Percentiles rank a stretch among this genome's conserved stretches.
Conservation (phyloP, 2,329 filamentous ascomycete genomes). For the Exserohilum turcica region DNA sequence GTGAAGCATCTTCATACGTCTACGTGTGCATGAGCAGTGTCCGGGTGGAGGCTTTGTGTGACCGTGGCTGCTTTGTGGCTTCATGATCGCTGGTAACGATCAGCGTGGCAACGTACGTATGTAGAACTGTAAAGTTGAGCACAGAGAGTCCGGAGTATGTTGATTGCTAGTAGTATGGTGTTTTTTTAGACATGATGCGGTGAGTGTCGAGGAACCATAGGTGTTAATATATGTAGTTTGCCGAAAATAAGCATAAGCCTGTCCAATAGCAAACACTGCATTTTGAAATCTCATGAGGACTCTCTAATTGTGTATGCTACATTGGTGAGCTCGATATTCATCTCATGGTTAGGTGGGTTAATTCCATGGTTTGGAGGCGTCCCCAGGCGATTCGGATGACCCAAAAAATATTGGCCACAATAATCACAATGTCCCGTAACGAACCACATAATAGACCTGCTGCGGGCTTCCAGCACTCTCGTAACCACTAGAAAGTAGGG, state of each 20-base stretch:
- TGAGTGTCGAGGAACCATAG: too few relatives aligned
- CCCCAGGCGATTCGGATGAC: neutral
- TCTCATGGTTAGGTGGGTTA: neutral
- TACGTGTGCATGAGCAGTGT: neutral
- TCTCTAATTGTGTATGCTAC: neutral
- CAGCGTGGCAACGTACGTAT: neutral
- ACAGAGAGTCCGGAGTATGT: too few relatives aligned
- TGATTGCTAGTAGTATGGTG: too few relatives aligned
- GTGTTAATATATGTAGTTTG: too few relatives aligned
- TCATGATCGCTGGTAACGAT: neutral
- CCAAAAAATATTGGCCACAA: neutral
- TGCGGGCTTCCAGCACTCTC: neutral
- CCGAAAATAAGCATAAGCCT: too few relatives aligned
- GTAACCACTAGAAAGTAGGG: neutral
- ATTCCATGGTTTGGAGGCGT: neutral
- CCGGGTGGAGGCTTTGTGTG: neutral
- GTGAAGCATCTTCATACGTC: neutral
- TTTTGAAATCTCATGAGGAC: neutral
- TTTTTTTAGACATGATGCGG: too few relatives aligned
- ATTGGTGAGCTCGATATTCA: neutral
- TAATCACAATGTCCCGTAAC: neutral
- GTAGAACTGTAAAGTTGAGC: too few relatives aligned
- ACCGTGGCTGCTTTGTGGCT: neutral
- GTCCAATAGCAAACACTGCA: too few relatives aligned
- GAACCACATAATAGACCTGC: too few relatives aligned